These are phyloP conservation scores for Trichomonas tenax DNA, from an alignment of 208 protist genomes.

Conservation along the genomic window DNA sequence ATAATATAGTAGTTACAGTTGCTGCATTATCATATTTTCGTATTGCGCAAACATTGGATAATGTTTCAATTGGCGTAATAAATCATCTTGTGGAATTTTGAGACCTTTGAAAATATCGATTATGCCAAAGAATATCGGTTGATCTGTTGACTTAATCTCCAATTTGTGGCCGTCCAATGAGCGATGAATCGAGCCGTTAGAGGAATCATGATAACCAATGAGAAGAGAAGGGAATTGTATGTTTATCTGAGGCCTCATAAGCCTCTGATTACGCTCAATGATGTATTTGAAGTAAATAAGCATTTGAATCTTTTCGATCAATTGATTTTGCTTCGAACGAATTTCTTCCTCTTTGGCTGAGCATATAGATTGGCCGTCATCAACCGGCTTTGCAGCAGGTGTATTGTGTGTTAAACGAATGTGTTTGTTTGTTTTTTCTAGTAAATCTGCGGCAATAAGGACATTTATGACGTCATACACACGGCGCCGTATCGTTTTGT, in stretches of 20 bases:
- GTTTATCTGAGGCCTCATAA: background rate
- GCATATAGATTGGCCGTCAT: background rate
- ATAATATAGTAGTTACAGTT: background rate
- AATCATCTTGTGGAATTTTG: background rate
- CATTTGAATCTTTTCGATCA: background rate
- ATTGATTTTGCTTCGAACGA: background rate
- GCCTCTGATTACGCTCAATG: background rate
- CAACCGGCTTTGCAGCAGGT: background rate
- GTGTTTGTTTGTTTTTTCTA: background rate
- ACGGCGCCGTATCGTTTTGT: background rate
- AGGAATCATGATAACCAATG: background rate
- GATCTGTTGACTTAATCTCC: background rate
- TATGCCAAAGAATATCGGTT: background rate
- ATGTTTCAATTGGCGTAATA: background rate
- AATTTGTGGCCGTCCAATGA: background rate
- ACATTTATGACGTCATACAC: conserved; percentile 15
- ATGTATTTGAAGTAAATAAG: background rate
- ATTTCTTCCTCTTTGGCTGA: background rate
- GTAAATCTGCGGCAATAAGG: background rate
- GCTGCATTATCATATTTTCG: background rate
- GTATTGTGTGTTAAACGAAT: background rate
- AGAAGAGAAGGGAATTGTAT: background rate
- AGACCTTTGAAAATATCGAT: background rate
- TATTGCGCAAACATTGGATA: background rate
- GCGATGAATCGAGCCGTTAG: background rate